Evolutionary conservation across 768 basidiomycete species (phyloP), one percentile per base, ranked within the genome.

Genomic region (Mycena crocata): DNA sequence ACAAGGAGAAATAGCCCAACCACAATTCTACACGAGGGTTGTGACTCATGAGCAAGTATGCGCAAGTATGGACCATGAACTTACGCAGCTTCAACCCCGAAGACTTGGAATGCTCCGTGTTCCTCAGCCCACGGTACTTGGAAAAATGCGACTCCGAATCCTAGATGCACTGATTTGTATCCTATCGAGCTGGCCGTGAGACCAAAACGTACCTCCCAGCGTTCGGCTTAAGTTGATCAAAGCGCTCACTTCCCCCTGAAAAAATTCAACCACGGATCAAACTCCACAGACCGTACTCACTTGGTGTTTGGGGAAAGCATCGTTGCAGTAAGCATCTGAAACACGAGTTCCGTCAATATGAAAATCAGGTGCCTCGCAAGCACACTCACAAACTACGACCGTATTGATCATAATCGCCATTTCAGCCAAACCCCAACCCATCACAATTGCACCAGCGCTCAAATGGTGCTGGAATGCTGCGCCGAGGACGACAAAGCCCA

Each of bases 361-460:
- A 34, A 9, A 30, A 3, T 24, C 1, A 56, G 13, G 13, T 19
- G 13, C 3, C 6, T 24, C 14, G 46, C 30, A 83, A 23, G 23
- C 26, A 48, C 10, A 66, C 68, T 61, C 23, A 66, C 68, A 72
- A 34, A 85, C 76, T 0, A 81, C 81, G 56, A 84, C 83, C 0
- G 85, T 86, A 66, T 78, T 81, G 61, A 86, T 76, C 78, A 85
- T 79, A 51, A 79, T 69, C 0, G 80, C 76, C n/a, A 79, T 75
- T 44, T 81, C 75, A 3, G 82, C 80, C 34, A 86, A 73, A 7
- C 86, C 87, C 89, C 89, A 90, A 10, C 88, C 89, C 77, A 89
- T 84, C 50, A 89, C 80, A 39, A 89, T 73, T 0, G 82, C 85
- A 10, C 79, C 85, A 23, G 83, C 73, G 40, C 78, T 80, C 0